A percentile compares a stretch with the other conserved stretches of the same genome.
These are phyloP conservation scores for Tolypocladium tundrense DNA, from an alignment of 2,329 filamentous ascomycete genomes.

Conservation along the genomic window DNA sequence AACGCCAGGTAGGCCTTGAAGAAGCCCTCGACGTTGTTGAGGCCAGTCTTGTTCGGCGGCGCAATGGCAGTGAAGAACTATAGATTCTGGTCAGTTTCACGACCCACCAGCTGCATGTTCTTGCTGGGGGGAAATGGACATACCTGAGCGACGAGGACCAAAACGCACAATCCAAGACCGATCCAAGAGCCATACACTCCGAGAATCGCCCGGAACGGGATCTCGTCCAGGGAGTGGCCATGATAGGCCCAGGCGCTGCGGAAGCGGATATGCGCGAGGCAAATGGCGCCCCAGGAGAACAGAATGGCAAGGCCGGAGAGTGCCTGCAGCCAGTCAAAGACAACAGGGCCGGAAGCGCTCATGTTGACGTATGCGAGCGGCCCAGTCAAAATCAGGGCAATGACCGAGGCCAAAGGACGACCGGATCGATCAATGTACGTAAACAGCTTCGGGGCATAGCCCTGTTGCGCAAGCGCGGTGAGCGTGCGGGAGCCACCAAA, in stretches of 20 bases:
- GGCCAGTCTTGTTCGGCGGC: conserved; percentile 18
- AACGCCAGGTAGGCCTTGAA: conserved; percentile 44
- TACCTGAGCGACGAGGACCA: conserved; percentile 42
- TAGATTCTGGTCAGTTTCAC: conserved; percentile 3
- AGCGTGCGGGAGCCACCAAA: conserved; percentile 47
- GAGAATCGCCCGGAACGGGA: conserved; percentile 50
- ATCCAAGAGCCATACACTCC: conserved; percentile 54
- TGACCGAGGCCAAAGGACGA: conserved; percentile 37
- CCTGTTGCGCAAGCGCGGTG: conserved; percentile 43
- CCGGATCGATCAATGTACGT: conserved; percentile 44
- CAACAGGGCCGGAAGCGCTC: conserved; percentile 32
- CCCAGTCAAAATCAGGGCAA: conserved; percentile 33
- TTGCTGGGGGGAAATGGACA: conserved; percentile 11
- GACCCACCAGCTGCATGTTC: not conserved
- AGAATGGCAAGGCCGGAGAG: conserved; percentile 52
- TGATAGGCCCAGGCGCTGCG: conserved; percentile 47
- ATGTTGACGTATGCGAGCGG: conserved; percentile 37
- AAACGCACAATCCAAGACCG: conserved; percentile 44
- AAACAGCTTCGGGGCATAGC: conserved; percentile 43
- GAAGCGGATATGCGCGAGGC: conserved; percentile 58
- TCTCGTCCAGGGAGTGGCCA: conserved; percentile 51
- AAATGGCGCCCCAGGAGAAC: conserved; percentile 58
- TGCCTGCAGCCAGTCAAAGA: conserved; percentile 56
- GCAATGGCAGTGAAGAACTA: conserved; percentile 38
- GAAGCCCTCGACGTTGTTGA: conserved; percentile 35